These are phyloP conservation scores for Bipolaris victoriae DNA, from an alignment of 2,329 filamentous ascomycete species.

Conservation along the genomic window DNA sequence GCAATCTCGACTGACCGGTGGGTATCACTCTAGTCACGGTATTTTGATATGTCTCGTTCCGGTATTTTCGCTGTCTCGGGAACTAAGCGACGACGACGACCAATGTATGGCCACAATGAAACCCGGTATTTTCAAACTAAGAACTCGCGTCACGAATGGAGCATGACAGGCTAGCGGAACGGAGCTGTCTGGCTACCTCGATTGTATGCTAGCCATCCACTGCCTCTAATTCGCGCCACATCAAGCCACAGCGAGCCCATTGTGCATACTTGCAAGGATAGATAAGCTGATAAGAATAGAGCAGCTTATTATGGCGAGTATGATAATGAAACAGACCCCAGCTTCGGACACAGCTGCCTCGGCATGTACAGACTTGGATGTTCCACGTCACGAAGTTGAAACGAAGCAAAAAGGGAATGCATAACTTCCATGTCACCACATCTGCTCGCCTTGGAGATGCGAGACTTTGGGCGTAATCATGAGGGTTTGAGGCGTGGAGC, in stretches of 20 bases:
- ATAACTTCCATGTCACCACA: not conserved
- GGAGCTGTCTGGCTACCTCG: not conserved
- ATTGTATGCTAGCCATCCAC: not conserved
- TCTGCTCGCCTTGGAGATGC: slow-evolving; percentile 9
- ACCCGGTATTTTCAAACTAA: not conserved
- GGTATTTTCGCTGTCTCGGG: not conserved
- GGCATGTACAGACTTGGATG: not conserved
- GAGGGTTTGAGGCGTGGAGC: slow-evolving; percentile 2
- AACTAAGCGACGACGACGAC: not conserved
- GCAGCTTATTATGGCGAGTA: not conserved
- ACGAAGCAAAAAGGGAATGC: slow-evolving; percentile 2
- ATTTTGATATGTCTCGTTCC: not conserved
- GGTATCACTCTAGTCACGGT: not conserved
- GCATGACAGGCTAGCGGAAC: not conserved
- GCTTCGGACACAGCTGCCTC: not conserved
- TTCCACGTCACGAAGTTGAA: not conserved
- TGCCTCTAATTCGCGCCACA: not conserved
- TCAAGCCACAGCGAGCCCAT: not conserved
- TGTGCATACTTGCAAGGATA: too few species aligned
- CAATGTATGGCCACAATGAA: not conserved
- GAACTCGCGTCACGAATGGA: not conserved
- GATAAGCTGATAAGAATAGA: slow-evolving; percentile 1
- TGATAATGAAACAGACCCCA: not conserved
- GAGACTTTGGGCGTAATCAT: slow-evolving; percentile 6
- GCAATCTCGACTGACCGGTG: not conserved